Evolutionary conservation across 805 yeast species (phyloP).

Genomic region (Wickerhamiella alocasiicola): DNA sequence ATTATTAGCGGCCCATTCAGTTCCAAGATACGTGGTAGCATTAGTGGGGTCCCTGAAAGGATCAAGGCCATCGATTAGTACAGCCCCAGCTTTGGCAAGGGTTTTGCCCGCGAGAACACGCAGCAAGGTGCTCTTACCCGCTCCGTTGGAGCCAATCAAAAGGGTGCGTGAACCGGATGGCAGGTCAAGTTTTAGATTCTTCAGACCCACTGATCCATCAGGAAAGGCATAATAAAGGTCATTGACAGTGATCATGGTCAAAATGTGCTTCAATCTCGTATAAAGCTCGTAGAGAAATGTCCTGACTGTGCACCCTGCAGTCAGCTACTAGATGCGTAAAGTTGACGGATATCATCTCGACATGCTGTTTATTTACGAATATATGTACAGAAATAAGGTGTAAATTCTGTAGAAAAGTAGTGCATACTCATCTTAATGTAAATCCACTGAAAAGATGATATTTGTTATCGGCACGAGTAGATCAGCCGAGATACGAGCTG

Average conservation of each 20-base stretch:
- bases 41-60: conserved; percentile 59
- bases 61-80: conserved; percentile 68
- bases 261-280: too few relatives aligned
- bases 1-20: conserved; percentile 94
- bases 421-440: background rate
- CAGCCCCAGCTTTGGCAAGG: conserved; percentile 57
- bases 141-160: conserved; percentile 89
- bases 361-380: too few relatives aligned
- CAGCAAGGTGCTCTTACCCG: conserved; percentile 86
- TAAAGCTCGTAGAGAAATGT: too few relatives aligned
- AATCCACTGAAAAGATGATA: background rate
- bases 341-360: too few relatives aligned
- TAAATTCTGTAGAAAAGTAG: too few relatives aligned
- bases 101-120: conserved; percentile 85
- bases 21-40: conserved; percentile 67
- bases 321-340: too few relatives aligned
- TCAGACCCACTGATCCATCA: conserved; percentile 50
- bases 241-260: conserved; percentile 38
- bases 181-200: conserved; percentile 46
- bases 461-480: too few relatives aligned
- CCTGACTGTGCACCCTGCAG: too few relatives aligned
- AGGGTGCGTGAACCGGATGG: conserved; percentile 65
- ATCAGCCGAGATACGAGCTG: too few relatives aligned
- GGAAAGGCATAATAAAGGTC: conserved; percentile 61
- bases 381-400: too few relatives aligned